Percentiles rank a stretch among this genome's conserved stretches.
Evolutionary conservation across 352 stramenopile species (phyloP).

Genomic region (Globisporangium carolinianum): DNA sequence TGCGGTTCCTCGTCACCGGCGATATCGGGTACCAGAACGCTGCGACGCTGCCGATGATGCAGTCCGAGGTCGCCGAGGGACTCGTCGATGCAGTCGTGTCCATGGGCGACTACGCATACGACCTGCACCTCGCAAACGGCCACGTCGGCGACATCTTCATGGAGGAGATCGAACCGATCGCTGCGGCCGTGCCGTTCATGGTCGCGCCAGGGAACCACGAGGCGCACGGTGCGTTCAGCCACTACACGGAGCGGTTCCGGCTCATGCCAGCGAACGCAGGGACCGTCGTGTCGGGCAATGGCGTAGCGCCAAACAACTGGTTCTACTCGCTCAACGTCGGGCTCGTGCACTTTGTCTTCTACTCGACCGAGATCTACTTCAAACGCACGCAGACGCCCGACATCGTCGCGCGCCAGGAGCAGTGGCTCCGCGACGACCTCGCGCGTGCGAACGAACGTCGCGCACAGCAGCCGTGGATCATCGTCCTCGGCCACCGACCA

Average conservation of each 20-base stretch:
- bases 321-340: slow-evolving; percentile 87
- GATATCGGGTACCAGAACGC: slow-evolving; percentile 89
- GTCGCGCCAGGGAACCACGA: slow-evolving; percentile 90
- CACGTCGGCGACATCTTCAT: slow-evolving; percentile 88
- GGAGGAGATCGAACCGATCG: slow-evolving; percentile 84
- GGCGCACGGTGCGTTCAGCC: slow-evolving; percentile 70
- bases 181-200: slow-evolving; percentile 83
- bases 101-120: slow-evolving; percentile 88
- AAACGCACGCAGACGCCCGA: slow-evolving; percentile 45
- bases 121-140: slow-evolving; percentile 74
- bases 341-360: slow-evolving; percentile 81
- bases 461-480: slow-evolving; percentile 61
- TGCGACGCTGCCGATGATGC: slow-evolving; percentile 83
- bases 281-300: slow-evolving; percentile 36
- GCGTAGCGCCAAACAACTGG: slow-evolving; percentile 81
- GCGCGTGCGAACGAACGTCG: slow-evolving; percentile 57
- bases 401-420: slow-evolving; percentile 51
- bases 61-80: slow-evolving; percentile 74
- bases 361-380: slow-evolving; percentile 89
- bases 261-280: slow-evolving; percentile 77
- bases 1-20: slow-evolving; percentile 72
- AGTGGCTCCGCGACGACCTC: slow-evolving; percentile 62
- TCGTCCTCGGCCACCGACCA: slow-evolving; percentile 80
- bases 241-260: slow-evolving; percentile 84
- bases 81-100: slow-evolving; percentile 77